phyloP scores from a whole-genome alignment of 192 early-diverging fungal species.

The Coemansia sp. region DNA sequence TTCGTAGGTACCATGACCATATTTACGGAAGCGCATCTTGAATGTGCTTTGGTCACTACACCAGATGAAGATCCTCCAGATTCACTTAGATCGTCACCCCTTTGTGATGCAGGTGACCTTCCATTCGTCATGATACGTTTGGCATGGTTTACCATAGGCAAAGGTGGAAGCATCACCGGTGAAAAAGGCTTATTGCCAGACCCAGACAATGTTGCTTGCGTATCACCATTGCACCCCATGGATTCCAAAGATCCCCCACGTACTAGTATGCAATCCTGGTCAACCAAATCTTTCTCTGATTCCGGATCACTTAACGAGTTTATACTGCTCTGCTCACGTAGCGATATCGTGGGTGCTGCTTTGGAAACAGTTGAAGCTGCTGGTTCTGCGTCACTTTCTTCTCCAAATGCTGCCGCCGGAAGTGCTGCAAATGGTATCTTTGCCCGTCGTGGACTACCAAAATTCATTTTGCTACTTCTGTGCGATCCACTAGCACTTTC shows the following conservation, averaged over 20 bases:
- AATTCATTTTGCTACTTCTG: neutral
- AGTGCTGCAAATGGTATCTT: constrained; percentile 4
- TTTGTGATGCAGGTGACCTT: constrained; percentile 29
- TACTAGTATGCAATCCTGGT: too few relatives aligned
- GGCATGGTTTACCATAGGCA: constrained; percentile 10
- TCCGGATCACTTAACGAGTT: constrained; percentile 37
- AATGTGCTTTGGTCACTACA: constrained; percentile 23
- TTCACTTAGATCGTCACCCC: constrained; percentile 8
- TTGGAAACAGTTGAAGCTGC: too few relatives aligned
- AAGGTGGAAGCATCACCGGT: neutral
- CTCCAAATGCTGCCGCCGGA: constrained; percentile 1
- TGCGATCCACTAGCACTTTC: too few relatives aligned
- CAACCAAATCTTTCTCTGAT: constrained; percentile 12
- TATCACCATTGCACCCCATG: too few relatives aligned
- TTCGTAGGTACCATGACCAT: constrained; percentile 14
- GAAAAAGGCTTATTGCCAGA: too few relatives aligned
- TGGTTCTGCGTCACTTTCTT: constrained; percentile 2
- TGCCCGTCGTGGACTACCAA: neutral
- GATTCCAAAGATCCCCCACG: too few relatives aligned
- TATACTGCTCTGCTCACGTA: constrained; percentile 29
- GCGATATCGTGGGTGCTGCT: too few relatives aligned
- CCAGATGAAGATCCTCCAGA: constrained; percentile 13
- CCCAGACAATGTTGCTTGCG: too few relatives aligned
- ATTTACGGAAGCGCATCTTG: constrained; percentile 42
- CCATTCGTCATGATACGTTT: constrained; percentile 13